phyloP scores from a whole-genome alignment of 2,329 filamentous ascomycete species.

The Chaetomium sp. region DNA sequence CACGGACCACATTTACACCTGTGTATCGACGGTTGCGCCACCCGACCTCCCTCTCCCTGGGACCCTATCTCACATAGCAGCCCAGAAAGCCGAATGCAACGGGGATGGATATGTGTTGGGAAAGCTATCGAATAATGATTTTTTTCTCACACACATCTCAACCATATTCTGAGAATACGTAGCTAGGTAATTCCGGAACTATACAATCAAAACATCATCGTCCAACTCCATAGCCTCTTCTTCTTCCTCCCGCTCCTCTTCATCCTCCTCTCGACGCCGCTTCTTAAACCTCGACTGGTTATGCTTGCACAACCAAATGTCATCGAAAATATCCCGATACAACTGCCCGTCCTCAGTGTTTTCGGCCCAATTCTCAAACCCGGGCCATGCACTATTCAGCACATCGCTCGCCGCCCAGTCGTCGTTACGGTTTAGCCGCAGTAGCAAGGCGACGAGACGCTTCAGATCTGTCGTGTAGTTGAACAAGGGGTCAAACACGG shows the following conservation, averaged over 20 bases:
- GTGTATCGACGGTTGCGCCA: too few species aligned
- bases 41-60: too few species aligned
- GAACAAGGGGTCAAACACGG: constrained; percentile 33
- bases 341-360: constrained; percentile 38
- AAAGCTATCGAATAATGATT: too few species aligned
- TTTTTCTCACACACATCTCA: not conserved
- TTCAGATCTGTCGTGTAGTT: constrained; percentile 38
- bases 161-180: not conserved
- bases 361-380: constrained; percentile 39
- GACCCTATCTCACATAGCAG: too few species aligned
- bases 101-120: too few species aligned
- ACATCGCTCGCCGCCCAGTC: constrained; percentile 23
- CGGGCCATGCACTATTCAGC: constrained; percentile 23
- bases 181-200: not conserved
- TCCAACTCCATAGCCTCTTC: not conserved
- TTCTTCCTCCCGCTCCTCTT: not conserved
- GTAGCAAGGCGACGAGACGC: constrained; percentile 32
- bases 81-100: too few species aligned
- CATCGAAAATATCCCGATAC: constrained; percentile 41
- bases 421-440: constrained; percentile 24
- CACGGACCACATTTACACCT: not conserved
- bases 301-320: constrained; percentile 28
- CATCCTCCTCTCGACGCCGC: not conserved
- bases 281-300: constrained; percentile 25
- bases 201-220: constrained; percentile 14